A percentile compares a stretch with the other conserved stretches of the same genome.
Evolutionary conservation across 441 rosid genomes (phyloP).

Genomic region (Manihot esculenta): DNA sequence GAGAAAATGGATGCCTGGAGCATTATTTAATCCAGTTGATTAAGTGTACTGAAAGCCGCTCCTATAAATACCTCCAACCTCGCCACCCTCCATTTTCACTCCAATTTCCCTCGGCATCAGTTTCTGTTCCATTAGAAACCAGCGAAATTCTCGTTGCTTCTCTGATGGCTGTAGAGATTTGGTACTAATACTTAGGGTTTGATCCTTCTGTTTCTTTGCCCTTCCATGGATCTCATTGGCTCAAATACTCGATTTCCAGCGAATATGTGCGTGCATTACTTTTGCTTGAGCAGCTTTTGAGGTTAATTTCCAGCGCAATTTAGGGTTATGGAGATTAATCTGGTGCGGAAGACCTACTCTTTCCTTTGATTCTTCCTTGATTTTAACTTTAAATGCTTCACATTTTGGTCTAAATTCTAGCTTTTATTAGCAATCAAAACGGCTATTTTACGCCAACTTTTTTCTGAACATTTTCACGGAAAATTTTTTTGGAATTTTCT

Average conservation of each 20-base stretch:
- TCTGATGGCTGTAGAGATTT: slow-evolving; percentile 11
- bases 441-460: too few relatives aligned
- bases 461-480: not conserved
- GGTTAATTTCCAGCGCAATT: slow-evolving; percentile 23
- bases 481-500: too few relatives aligned
- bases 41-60: slow-evolving; percentile 18
- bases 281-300: not conserved
- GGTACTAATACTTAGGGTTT: slow-evolving; percentile 5
- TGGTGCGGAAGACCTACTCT: slow-evolving; percentile 31
- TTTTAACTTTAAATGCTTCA: slow-evolving; percentile 2
- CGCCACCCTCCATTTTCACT: not conserved
- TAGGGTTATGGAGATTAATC: slow-evolving; percentile 47
- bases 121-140: slow-evolving; percentile 18
- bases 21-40: slow-evolving; percentile 10
- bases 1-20: not conserved
- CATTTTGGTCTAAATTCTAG: not conserved
- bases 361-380: slow-evolving; percentile 3
- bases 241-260: not conserved
- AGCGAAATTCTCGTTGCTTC: not conserved
- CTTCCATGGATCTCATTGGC: not conserved
- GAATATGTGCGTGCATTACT: not conserved
- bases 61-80: slow-evolving; percentile 22
- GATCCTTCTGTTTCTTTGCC: not conserved
- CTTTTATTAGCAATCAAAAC: not conserved
- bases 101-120: not conserved